phyloP scores from a whole-genome alignment of 805 yeast genomes.

The Ogataea ganodermae region DNA sequence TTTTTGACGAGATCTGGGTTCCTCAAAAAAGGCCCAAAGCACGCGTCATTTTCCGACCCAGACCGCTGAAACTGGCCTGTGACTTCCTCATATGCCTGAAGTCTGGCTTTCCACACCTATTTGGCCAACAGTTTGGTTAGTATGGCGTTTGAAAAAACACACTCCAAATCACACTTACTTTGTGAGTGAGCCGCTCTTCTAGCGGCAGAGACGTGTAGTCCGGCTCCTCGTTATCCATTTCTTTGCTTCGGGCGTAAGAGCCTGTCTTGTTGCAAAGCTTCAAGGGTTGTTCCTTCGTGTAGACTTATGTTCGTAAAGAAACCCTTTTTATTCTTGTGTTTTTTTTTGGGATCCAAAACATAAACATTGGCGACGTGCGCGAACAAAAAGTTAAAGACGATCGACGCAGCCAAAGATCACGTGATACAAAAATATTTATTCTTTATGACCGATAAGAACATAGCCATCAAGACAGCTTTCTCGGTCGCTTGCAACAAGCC shows the following conservation, averaged over 20 bases:
- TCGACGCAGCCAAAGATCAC: not conserved
- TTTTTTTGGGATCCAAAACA: conserved; percentile 1
- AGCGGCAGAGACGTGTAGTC: conserved; percentile 67
- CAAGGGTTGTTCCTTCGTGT: too few relatives aligned
- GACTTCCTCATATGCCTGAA: conserved; percentile 74
- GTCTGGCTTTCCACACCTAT: conserved; percentile 79
- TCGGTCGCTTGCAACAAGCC: not conserved
- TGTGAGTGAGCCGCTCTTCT: conserved; percentile 65
- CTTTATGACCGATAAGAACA: not conserved
- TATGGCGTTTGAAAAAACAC: not conserved
- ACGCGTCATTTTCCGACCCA: conserved; percentile 54
- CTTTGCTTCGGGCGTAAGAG: not conserved
- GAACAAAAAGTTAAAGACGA: not conserved
- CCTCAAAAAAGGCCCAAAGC: conserved; percentile 51
- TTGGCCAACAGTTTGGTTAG: not conserved
- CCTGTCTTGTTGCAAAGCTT: not conserved
- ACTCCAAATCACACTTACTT: conserved; percentile 40
- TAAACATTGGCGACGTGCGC: conserved; percentile 3
- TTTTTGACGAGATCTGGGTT: conserved; percentile 58
- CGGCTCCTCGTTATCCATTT: conserved; percentile 44
- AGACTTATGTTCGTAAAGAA: not conserved
- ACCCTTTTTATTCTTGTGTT: not conserved
- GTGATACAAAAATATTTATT: not conserved
- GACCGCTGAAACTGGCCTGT: conserved; percentile 52
- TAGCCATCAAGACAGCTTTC: too few relatives aligned